Percentiles rank a stretch among this genome's conserved stretches.
Evolutionary conservation across 2,329 filamentous ascomycete genomes (phyloP).

Genomic region (Dactylellina haptotyla): DNA sequence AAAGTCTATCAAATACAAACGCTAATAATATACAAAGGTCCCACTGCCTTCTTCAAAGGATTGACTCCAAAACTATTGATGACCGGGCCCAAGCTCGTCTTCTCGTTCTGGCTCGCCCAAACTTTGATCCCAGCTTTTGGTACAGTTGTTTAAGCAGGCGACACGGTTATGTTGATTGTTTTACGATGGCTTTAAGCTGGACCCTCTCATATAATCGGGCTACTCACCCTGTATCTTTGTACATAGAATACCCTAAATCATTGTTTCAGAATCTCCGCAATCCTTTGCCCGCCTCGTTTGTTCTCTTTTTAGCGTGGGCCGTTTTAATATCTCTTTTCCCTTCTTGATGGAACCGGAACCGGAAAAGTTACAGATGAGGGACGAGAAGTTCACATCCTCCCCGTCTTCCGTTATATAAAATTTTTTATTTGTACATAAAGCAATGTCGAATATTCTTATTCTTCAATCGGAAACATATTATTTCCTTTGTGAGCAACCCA

Average conservation of each 20-base stretch:
- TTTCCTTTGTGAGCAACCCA: neutral
- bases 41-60: constrained; percentile 94
- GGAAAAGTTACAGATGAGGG: neutral
- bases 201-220: no score
- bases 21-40: constrained; percentile 50
- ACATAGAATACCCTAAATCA: constrained; percentile 25
- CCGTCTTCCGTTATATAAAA: no score
- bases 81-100: constrained; percentile 98
- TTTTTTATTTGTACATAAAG: no score
- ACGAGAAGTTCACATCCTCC: neutral
- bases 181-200: no score
- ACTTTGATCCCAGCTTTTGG: constrained; percentile 95
- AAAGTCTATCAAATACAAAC: neutral
- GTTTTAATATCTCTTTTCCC: constrained; percentile 1
- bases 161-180: no score
- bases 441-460: no score
- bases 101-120: constrained; percentile 99
- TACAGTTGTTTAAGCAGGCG: constrained; percentile 53
- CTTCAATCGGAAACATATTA: neutral
- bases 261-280: constrained; percentile 8
- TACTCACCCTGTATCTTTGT: constrained; percentile 7
- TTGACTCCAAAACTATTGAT: constrained; percentile 96
- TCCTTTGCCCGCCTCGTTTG: neutral
- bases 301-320: neutral
- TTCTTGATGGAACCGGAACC: neutral